A percentile compares a stretch with the other conserved stretches of the same genome.
phyloP scores from a whole-genome alignment of 2,329 filamentous ascomycete species.

The Xylariaceae sp. region DNA sequence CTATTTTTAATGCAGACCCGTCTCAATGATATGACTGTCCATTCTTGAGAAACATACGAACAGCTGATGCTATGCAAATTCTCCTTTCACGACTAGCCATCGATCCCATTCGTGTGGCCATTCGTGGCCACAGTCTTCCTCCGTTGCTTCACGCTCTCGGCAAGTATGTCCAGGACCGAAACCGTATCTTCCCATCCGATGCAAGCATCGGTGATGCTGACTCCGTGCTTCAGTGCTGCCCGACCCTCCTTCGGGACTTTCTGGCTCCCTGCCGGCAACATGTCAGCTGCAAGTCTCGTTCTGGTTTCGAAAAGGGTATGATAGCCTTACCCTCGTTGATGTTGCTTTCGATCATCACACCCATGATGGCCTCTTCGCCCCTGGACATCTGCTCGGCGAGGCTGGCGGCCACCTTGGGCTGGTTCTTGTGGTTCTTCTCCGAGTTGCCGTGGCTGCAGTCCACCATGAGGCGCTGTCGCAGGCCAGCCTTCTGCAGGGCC shows the following conservation, averaged over 20 bases:
- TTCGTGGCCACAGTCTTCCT: slow-evolving; percentile 42
- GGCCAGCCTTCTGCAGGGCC: slow-evolving; percentile 64
- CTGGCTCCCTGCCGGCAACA: slow-evolving; percentile 59
- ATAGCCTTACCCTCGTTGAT: slow-evolving; percentile 76
- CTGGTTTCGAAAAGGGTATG: too few species aligned
- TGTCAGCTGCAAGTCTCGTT: slow-evolving; percentile 22
- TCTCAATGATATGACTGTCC: too few species aligned
- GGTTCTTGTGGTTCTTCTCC: slow-evolving; percentile 92
- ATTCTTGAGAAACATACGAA: too few species aligned
- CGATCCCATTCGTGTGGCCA: too few species aligned
- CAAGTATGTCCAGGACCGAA: slow-evolving; percentile 66
- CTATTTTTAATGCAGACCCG: too few species aligned
- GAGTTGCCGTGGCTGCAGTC: slow-evolving; percentile 98
- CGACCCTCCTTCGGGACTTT: slow-evolving; percentile 87
- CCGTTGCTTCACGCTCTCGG: slow-evolving; percentile 70
- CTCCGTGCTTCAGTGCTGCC: slow-evolving; percentile 78
- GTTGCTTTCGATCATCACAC: slow-evolving; percentile 98
- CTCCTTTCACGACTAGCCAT: too few species aligned
- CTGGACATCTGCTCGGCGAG: slow-evolving; percentile 77
- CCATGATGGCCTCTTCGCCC: slow-evolving; percentile 84
- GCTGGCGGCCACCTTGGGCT: slow-evolving; percentile 80
- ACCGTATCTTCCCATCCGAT: slow-evolving; percentile 92
- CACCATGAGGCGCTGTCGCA: slow-evolving; percentile 80
- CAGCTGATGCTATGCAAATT: too few species aligned
- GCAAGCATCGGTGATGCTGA: slow-evolving; percentile 96